Evolutionary conservation across 805 yeast genomes (phyloP).

Genomic region (Lipomyces lipofer): DNA sequence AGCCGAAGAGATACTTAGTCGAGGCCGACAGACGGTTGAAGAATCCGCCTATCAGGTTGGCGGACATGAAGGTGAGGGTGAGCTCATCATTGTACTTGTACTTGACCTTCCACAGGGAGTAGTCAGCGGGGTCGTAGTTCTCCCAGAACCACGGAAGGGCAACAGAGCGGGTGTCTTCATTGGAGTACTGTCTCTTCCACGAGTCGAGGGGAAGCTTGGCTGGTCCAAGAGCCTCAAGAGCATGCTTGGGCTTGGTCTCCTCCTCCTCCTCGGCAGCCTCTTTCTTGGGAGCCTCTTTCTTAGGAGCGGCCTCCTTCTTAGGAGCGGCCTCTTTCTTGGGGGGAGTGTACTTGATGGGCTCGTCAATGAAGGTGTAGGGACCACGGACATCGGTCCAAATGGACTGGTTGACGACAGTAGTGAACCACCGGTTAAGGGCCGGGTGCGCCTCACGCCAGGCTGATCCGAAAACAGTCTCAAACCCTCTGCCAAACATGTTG

Average conservation of each 20-base stretch:
- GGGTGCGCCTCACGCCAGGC: constrained; percentile 69
- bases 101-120: constrained; percentile 92
- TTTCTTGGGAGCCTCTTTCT: constrained; percentile 34
- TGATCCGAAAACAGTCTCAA: constrained; percentile 58
- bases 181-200: constrained; percentile 96
- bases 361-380: constrained; percentile 56
- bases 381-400: constrained; percentile 51
- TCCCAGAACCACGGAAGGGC: constrained; percentile 99
- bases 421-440: constrained; percentile 68
- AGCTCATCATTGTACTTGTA: constrained; percentile 98
- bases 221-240: constrained; percentile 80
- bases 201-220: constrained; percentile 73
- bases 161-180: constrained; percentile 91
- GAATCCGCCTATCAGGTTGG: constrained; percentile 97
- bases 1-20: constrained; percentile 90
- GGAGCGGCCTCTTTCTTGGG: constrained; percentile 71
- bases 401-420: constrained; percentile 51
- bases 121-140: constrained; percentile 86
- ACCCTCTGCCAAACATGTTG: constrained; percentile 53
- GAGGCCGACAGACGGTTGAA: constrained; percentile 92
- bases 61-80: constrained; percentile 96
- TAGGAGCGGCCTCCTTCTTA: constrained; percentile 41
- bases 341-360: constrained; percentile 66
- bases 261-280: constrained; percentile 43
- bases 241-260: constrained; percentile 74